Evolutionary conservation across 495 filamentous ascomycete genomes (phyloP), one percentile per base, ranked within the genome.

Genomic region (Gamarada debralockiae): DNA sequence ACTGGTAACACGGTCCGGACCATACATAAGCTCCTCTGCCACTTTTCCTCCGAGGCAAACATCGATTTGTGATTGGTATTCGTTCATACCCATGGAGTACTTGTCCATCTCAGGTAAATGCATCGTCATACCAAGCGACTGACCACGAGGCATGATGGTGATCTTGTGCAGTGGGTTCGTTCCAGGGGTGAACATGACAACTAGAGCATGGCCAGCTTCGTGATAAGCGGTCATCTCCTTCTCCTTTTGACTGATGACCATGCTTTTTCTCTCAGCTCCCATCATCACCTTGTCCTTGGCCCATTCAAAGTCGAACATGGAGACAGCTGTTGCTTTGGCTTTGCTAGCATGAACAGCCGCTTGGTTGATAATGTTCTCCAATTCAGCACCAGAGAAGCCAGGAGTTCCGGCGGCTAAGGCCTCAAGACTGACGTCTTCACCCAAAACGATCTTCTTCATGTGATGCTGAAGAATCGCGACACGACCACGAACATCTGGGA

Each of bases 261-360:
- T 86, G 62, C 83, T 92, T 60, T 80, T 83, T 65, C 85, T 81
- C 73, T 97, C 93, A 25, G 92, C 89, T 41, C 93, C 93, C 89
- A 98, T 95, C 73, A 97, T 85, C 51, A 98, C 89, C 70, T 92
- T 95, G 73, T 98, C 93, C 68, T 95, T 97, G 41, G 93, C 92
- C 90, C 90, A 97, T 56, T 97, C 93, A 48, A 98, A 87, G 63
- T 97, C 90, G 17, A 76, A 65, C 64, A 89, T 84, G 18, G 77
- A 73, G 55, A 98, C 91, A 38, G 81, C 80, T 38, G 69, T 69
- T 14, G 83, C 77, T 69, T 89, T 92, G 46, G 84, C 76, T 65
- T 91, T 87, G 65, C 86, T 89, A 14, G 93, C 93, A 59, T 85
- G 90, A 31, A 97, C 84, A 8, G 93, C 93, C 29, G 93, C 93